Conservation (phyloP, 2,329 filamentous ascomycete genomes). For the Tolypocladium cylindrosporum region DNA sequence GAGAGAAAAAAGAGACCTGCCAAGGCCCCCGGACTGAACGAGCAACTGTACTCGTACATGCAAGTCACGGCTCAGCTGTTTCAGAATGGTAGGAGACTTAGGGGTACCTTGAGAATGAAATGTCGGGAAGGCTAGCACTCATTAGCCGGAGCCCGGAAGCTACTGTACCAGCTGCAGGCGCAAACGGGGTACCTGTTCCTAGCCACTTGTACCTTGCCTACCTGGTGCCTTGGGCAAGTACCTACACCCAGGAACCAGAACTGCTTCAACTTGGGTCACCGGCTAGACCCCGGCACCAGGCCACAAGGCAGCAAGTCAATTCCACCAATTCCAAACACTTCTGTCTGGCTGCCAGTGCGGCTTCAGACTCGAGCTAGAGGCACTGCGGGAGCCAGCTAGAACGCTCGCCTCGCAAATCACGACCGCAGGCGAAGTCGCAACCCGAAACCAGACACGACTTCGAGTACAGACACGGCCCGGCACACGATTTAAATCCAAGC, state of each 20-base stretch:
- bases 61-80: not conserved
- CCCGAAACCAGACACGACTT: not conserved
- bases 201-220: not conserved
- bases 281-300: not conserved
- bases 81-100: not conserved
- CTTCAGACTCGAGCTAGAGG: not conserved
- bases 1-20: not conserved
- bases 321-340: not conserved
- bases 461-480: not conserved
- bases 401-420: not conserved
- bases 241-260: too few species aligned
- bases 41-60: too few species aligned
- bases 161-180: not conserved
- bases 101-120: not conserved
- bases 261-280: not conserved
- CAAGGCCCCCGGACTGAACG: too few species aligned
- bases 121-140: not conserved
- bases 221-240: too few species aligned
- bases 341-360: not conserved
- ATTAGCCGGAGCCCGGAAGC: not conserved
- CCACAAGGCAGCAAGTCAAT: slow-evolving; percentile 3
- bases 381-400: not conserved
- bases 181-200: not conserved
- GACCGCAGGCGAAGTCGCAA: not conserved
- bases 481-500: not conserved